These are phyloP conservation scores for Curvularia lunata DNA, from an alignment of 2,329 filamentous ascomycete species.

Conservation along the genomic window DNA sequence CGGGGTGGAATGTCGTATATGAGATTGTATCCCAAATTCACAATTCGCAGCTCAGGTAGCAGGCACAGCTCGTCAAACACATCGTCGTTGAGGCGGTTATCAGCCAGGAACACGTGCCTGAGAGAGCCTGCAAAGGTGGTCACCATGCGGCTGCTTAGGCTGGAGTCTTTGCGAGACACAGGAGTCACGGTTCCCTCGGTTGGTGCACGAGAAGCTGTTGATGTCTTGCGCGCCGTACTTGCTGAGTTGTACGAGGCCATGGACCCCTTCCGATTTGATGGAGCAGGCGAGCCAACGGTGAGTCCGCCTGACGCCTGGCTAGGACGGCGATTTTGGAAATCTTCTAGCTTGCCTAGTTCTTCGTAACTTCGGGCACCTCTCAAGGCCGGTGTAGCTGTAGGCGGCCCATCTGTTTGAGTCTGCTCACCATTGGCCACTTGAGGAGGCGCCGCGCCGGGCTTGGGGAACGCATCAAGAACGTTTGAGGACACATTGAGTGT, in stretches of 20 bases:
- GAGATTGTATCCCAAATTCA: constrained; percentile 95
- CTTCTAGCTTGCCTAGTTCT: constrained; percentile 72
- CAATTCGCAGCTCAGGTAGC: constrained; percentile 80
- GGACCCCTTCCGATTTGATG: constrained; percentile 75
- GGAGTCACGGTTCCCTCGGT: constrained; percentile 65
- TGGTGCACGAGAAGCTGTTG: constrained; percentile 73
- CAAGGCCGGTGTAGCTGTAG: constrained; percentile 52
- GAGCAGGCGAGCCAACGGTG: constrained; percentile 74
- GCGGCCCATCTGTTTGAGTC: constrained; percentile 45
- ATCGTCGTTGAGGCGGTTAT: constrained; percentile 93
- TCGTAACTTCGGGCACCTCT: constrained; percentile 72
- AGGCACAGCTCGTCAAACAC: constrained; percentile 90
- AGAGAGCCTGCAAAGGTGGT: constrained; percentile 90
- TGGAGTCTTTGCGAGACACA: constrained; percentile 82
- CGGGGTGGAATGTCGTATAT: constrained; percentile 90
- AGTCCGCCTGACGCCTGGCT: constrained; percentile 80
- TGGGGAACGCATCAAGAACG: constrained; percentile 87
- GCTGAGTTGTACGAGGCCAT: constrained; percentile 75
- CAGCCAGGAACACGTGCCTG: constrained; percentile 83
- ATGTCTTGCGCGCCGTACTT: constrained; percentile 70
- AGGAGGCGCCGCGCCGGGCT: constrained; percentile 75
- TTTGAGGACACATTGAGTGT: constrained; percentile 96
- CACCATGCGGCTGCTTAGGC: constrained; percentile 76
- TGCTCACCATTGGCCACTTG: constrained; percentile 39
- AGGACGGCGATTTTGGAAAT: constrained; percentile 71